These are phyloP conservation scores for Saccharomyces hybrid DNA, from an alignment of 1,139 yeast genomes.

Conservation along the genomic window DNA sequence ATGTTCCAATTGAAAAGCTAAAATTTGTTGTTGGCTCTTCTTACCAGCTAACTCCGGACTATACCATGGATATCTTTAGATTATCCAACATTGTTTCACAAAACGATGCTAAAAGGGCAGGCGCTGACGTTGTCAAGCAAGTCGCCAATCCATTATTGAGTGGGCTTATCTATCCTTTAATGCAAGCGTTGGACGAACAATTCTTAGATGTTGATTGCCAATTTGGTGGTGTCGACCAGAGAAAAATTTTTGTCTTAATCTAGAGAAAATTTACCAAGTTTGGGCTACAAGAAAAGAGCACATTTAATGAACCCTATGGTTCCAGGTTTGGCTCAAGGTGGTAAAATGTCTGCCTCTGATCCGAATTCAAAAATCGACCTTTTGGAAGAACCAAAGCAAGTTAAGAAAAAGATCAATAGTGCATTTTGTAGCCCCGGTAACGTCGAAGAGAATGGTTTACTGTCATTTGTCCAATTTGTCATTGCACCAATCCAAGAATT, in stretches of 20 bases:
- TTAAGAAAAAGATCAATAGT: slow-evolving; percentile 81
- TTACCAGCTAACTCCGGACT: slow-evolving; percentile 70
- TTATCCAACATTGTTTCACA: slow-evolving; percentile 77
- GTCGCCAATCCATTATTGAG: slow-evolving; percentile 88
- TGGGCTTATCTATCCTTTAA: slow-evolving; percentile 92
- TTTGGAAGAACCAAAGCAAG: slow-evolving; percentile 78
- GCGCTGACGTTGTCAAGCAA: slow-evolving; percentile 98
- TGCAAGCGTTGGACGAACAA: slow-evolving; percentile 98
- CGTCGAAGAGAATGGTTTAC: slow-evolving; percentile 80
- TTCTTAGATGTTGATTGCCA: slow-evolving; percentile 85
- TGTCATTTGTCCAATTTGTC: slow-evolving; percentile 79
- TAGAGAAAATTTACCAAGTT: slow-evolving; percentile 73
- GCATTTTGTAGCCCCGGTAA: slow-evolving; percentile 97
- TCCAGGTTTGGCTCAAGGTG: slow-evolving; percentile 95
- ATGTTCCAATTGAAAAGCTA: slow-evolving; percentile 86
- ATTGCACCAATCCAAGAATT: slow-evolving; percentile 80
- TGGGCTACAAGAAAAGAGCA: slow-evolving; percentile 95
- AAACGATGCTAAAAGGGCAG: slow-evolving; percentile 97
- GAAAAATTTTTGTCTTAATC: slow-evolving; percentile 95
- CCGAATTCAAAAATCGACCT: slow-evolving; percentile 95
- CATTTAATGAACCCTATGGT: slow-evolving; percentile 99
- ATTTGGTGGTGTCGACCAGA: slow-evolving; percentile 98
- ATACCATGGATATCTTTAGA: slow-evolving; percentile 82
- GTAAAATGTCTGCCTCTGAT: slow-evolving; percentile 98
- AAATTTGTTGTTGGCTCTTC: slow-evolving; percentile 80